Evolutionary conservation across 352 stramenopile genomes (phyloP).

Genomic region (Phytophthora brassicae): DNA sequence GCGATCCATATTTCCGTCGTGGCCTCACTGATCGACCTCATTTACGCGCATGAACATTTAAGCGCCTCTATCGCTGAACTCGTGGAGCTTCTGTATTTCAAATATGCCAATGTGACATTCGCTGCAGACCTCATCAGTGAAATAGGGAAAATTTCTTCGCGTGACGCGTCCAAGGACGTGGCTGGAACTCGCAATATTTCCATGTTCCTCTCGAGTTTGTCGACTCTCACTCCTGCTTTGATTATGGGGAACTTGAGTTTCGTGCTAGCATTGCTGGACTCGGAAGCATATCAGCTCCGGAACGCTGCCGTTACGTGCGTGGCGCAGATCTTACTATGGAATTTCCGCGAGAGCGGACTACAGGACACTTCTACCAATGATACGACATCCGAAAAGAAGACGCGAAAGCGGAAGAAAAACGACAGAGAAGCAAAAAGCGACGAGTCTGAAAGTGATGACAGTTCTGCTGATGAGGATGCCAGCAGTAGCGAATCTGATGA

Average conservation of each 20-base stretch:
- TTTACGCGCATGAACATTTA: constrained; percentile 74
- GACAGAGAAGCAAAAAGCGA: constrained; percentile 26
- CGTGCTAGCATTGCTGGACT: constrained; percentile 71
- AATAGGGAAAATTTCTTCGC: constrained; percentile 72
- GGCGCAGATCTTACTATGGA: constrained; percentile 76
- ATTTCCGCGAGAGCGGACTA: constrained; percentile 56
- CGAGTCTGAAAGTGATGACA: constrained; percentile 26
- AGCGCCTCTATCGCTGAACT: constrained; percentile 61
- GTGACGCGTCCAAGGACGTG: constrained; percentile 70
- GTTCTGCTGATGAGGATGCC: constrained; percentile 29
- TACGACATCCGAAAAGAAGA: constrained; percentile 16
- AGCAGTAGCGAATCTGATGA: constrained; percentile 27
- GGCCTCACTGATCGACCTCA: constrained; percentile 69
- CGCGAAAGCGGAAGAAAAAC: constrained; percentile 17
- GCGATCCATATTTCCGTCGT: constrained; percentile 73
- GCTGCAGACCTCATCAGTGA: constrained; percentile 74
- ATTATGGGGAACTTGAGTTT: constrained; percentile 81
- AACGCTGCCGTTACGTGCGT: constrained; percentile 80
- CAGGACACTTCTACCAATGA: constrained; percentile 25
- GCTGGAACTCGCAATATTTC: constrained; percentile 75
- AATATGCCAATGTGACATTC: constrained; percentile 65
- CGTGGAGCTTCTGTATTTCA: constrained; percentile 59
- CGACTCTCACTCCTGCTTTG: constrained; percentile 60
- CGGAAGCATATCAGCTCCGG: constrained; percentile 74
- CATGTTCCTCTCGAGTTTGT: constrained; percentile 67